Base-by-base conservation (phyloP, 2,329 filamentous ascomycete species). In the Aspergillus fumigatiaffinis region DNA sequence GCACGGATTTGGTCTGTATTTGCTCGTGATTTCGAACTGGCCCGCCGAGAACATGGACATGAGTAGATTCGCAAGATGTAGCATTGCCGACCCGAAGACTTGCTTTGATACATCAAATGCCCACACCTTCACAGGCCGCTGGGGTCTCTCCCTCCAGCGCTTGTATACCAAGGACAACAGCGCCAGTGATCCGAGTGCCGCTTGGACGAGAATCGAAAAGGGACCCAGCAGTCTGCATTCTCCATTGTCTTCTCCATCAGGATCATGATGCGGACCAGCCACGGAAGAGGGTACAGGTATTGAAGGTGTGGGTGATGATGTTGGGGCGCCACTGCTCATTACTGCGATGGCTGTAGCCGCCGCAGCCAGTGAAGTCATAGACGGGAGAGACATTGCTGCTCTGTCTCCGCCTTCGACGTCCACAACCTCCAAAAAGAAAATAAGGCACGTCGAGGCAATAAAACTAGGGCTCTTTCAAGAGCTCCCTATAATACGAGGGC, bases 31-130 rank as follows among this genome's bases (percentile, higher is more conserved):
- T 42, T 77, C 71, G 38, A 97, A 89, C 67, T 90, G 87, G 3
- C 92, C 92, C 54, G 90, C 93, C 1, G 91, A 95, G 65, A 99
- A 83, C 90, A 97, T 91, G 50, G 91, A 95, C 89, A 99, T 96
- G 74, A 96, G 86, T 53, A 99, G 82, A 71, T 99, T 99, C 65
- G 92, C 90, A 48, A 93, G 82, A 76, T 99, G 94, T 35, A 97
- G 86, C 73, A 99, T 82, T 49, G 92, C 87, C 29, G 92, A 95
- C 23, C 94, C 94, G 68, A 97, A 90, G 54, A 99, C 91, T 79
- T 99, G 94, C 80, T 99, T 99, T 32, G 91, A 96, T 25, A 87
- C 94, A 71, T 99, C 94, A 73, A 97, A 99, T 74, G 90, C 92
- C 93, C 94, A 99, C 63, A 99, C 92, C 82, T 95, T 96, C 69